These are phyloP conservation scores for Astragalus glycyphyllos DNA, from an alignment of 306 rosid genomes.

Conservation along the genomic window DNA sequence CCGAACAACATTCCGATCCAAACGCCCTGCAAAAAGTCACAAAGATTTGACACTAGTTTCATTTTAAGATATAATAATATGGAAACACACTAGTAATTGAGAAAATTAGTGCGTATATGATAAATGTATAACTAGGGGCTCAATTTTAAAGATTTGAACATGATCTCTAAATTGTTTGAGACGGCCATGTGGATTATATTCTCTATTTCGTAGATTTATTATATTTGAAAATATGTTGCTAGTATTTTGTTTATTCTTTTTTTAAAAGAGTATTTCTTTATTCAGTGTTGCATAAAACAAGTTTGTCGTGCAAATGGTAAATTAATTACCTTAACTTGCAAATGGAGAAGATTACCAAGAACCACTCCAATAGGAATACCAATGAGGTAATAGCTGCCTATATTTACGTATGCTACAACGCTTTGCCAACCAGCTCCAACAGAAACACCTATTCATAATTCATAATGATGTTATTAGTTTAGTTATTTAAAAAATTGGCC, in stretches of 20 bases:
- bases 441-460: conserved; percentile 52
- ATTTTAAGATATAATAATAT: no score
- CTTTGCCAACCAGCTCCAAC: conserved; percentile 75
- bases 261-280: no score
- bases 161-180: no score
- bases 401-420: conserved; percentile 62
- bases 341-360: conserved; percentile 47
- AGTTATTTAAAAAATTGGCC: background rate
- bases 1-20: conserved; percentile 77
- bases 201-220: no score
- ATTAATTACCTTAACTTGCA: conserved; percentile 50
- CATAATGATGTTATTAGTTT: background rate
- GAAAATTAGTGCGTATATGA: no score
- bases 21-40: conserved; percentile 55
- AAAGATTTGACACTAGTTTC: background rate
- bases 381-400: conserved; percentile 58
- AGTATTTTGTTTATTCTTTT: no score
- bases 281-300: background rate
- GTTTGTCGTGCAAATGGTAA: background rate
- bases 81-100: no score
- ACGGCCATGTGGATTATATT: no score
- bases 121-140: no score
- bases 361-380: conserved; percentile 63
- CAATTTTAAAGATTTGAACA: no score
- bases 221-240: no score